Evolutionary conservation across 1,139 yeast species (phyloP).

Genomic region (Hansenula anomala): DNA sequence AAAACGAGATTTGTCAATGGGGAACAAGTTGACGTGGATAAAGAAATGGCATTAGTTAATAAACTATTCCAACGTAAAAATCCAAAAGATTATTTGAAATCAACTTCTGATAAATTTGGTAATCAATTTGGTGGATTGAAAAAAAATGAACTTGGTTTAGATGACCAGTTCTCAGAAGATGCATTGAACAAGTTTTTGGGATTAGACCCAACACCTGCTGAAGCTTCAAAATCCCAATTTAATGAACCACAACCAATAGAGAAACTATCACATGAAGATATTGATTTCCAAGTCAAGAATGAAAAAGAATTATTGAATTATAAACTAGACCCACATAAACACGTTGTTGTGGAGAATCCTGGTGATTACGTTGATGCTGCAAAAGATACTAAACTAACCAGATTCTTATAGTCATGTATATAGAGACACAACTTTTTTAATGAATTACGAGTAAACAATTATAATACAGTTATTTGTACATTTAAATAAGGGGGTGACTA

Average conservation of each 20-base stretch:
- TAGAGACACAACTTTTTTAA: not conserved
- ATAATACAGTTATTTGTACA: not conserved
- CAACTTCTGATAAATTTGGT: constrained; percentile 1
- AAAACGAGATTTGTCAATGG: constrained; percentile 22
- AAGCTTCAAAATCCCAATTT: not conserved
- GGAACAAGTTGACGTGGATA: constrained; percentile 23
- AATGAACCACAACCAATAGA: constrained; percentile 3
- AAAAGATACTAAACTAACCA: constrained; percentile 26
- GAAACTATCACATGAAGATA: constrained; percentile 10
- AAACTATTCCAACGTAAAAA: constrained; percentile 23
- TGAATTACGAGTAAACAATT: too few relatives aligned
- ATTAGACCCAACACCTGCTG: constrained; percentile 3
- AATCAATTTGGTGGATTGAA: constrained; percentile 6
- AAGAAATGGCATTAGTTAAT: constrained; percentile 29
- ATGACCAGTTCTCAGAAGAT: constrained; percentile 12
- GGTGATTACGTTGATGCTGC: constrained; percentile 31
- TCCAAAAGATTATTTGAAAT: not conserved
- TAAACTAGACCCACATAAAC: constrained; percentile 25
- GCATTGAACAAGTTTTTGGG: constrained; percentile 13
- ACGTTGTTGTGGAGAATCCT: constrained; percentile 29
- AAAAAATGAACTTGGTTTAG: not conserved
- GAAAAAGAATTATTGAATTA: constrained; percentile 25
- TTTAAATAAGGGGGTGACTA: too few relatives aligned
- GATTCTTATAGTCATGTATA: constrained; percentile 23
- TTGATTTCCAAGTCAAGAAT: constrained; percentile 17